Conservation (phyloP, 257 asterid genomes). For the Nicotiana attenuata region DNA sequence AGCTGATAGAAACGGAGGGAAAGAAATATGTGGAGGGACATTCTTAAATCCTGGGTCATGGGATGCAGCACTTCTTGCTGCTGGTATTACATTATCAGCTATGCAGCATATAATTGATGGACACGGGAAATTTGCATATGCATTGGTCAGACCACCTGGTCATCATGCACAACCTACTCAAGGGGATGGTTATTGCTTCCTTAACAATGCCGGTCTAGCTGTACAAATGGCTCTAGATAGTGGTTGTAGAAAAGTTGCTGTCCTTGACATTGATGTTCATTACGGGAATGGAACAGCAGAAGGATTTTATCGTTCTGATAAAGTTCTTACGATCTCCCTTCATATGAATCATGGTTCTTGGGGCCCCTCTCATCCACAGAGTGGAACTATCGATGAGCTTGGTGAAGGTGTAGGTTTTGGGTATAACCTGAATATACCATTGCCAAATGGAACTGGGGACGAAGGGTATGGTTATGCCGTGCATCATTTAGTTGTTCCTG, state of each 20-base stretch:
- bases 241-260: slow-evolving; percentile 48
- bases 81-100: slow-evolving; percentile 82
- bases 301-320: slow-evolving; percentile 62
- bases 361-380: slow-evolving; percentile 97
- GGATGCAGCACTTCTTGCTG: slow-evolving; percentile 86
- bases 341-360: slow-evolving; percentile 98
- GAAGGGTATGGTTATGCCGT: slow-evolving; percentile 62
- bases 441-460: slow-evolving; percentile 93
- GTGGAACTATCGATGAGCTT: slow-evolving; percentile 67
- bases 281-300: slow-evolving; percentile 94
- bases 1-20: slow-evolving; percentile 56
- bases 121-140: slow-evolving; percentile 46
- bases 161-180: slow-evolving; percentile 93
- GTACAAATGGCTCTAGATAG: slow-evolving; percentile 52
- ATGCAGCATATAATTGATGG: slow-evolving; percentile 68
- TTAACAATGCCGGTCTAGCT: slow-evolving; percentile 84
- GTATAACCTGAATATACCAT: slow-evolving; percentile 75
- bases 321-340: slow-evolving; percentile 76
- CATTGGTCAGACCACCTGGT: slow-evolving; percentile 92
- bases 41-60: slow-evolving; percentile 84
- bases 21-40: slow-evolving; percentile 57
- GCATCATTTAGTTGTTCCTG: slow-evolving; percentile 57
- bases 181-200: slow-evolving; percentile 91
- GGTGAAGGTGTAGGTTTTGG: slow-evolving; percentile 83
- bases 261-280: slow-evolving; percentile 85